These are phyloP conservation scores for Chaetomium olivaceum DNA, from an alignment of 2,329 filamentous ascomycete genomes.

Conservation along the genomic window DNA sequence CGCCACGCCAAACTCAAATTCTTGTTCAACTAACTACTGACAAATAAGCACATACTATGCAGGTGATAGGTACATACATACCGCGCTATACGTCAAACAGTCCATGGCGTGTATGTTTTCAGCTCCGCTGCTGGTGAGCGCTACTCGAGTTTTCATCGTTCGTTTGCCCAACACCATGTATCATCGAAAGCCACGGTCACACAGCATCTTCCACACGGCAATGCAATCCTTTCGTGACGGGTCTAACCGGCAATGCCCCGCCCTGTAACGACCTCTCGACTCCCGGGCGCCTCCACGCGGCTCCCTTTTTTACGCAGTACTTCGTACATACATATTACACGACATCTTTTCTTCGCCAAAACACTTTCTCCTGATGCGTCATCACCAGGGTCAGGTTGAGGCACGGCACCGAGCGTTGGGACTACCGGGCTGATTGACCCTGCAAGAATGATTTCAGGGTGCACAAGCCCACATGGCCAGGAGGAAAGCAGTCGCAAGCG, in stretches of 20 bases:
- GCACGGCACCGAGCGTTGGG: neutral
- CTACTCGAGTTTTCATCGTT: slow-evolving; percentile 1
- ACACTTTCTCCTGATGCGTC: neutral
- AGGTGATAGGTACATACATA: no score
- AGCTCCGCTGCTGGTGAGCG: neutral
- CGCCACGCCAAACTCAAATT: neutral
- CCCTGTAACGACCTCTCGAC: neutral
- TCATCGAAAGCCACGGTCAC: slow-evolving; percentile 28
- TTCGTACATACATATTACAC: neutral
- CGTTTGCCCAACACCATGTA: slow-evolving; percentile 5
- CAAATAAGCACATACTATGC: neutral
- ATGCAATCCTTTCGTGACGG: slow-evolving; percentile 9
- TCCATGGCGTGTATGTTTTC: no score
- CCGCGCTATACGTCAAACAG: neutral
- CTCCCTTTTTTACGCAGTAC: neutral
- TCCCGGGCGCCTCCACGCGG: neutral
- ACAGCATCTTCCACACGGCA: slow-evolving; percentile 21
- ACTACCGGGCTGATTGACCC: neutral
- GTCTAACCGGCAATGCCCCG: slow-evolving; percentile 1
- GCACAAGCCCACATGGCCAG: slow-evolving; percentile 6
- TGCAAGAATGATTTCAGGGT: neutral
- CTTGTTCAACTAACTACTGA: neutral
- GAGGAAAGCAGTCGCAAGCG: neutral
- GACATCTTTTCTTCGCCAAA: neutral
- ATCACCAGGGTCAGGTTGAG: neutral